These are phyloP conservation scores for Pseudevernia furfuracea DNA, from an alignment of 495 filamentous ascomycete genomes.

Conservation along the genomic window DNA sequence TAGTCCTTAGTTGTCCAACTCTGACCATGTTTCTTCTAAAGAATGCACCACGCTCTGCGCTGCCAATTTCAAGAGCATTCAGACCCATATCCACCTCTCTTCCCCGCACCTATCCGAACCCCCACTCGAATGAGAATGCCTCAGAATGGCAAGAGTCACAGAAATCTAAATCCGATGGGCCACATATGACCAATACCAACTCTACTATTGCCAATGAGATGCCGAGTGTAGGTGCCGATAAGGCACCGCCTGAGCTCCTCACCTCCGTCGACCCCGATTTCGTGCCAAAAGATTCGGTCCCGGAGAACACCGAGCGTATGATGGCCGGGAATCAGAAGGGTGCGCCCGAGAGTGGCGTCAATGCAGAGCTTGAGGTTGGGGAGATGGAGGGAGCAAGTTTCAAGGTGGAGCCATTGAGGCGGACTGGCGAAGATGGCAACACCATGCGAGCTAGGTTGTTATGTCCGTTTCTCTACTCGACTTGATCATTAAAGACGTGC, in stretches of 20 bases:
- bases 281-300: slow-evolving; percentile 50
- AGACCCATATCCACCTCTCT: slow-evolving; percentile 21
- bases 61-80: not conserved
- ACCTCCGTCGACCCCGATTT: slow-evolving; percentile 50
- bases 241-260: slow-evolving; percentile 54
- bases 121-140: slow-evolving; percentile 32
- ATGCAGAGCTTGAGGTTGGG: slow-evolving; percentile 75
- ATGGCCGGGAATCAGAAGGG: slow-evolving; percentile 51
- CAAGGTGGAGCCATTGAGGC: slow-evolving; percentile 77
- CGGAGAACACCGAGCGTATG: slow-evolving; percentile 54
- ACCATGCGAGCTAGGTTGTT: slow-evolving; percentile 86
- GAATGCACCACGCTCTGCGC: not conserved
- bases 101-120: slow-evolving; percentile 19
- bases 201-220: slow-evolving; percentile 57
- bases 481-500: too few species aligned
- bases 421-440: slow-evolving; percentile 67
- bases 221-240: slow-evolving; percentile 49
- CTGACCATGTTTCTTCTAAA: slow-evolving; percentile 3
- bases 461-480: slow-evolving; percentile 53
- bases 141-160: slow-evolving; percentile 46
- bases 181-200: slow-evolving; percentile 55
- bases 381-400: slow-evolving; percentile 86
- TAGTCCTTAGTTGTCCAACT: too few species aligned
- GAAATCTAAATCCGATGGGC: slow-evolving; percentile 50
- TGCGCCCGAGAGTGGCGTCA: slow-evolving; percentile 38